Conservation (phyloP, 2,329 filamentous ascomycete genomes). For the Microdochium trichocladiopsis region DNA sequence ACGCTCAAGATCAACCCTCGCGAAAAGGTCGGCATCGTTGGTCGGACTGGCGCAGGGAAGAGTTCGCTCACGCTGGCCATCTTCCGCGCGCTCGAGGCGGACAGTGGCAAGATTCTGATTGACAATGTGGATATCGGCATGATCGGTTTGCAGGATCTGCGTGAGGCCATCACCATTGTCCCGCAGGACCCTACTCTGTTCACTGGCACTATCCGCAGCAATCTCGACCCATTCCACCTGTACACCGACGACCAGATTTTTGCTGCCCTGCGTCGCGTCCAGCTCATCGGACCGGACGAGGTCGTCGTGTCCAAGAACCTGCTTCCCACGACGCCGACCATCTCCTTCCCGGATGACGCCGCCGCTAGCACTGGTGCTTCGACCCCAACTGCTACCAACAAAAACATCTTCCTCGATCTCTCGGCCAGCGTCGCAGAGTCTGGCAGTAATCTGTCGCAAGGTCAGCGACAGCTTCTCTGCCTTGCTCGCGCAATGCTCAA, state of each 20-base stretch:
- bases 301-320: constrained; percentile 1
- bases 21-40: constrained; percentile 95
- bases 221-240: constrained; percentile 84
- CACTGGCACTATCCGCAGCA: constrained; percentile 83
- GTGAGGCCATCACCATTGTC: constrained; percentile 93
- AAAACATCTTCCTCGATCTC: constrained; percentile 89
- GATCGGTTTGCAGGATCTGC: constrained; percentile 89
- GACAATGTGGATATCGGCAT: constrained; percentile 84
- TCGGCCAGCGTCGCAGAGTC: constrained; percentile 80
- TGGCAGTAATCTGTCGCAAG: constrained; percentile 89
- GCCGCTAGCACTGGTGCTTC: constrained; percentile 13
- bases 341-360: constrained; percentile 19
- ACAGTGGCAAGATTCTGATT: constrained; percentile 81
- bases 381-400: constrained; percentile 60
- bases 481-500: constrained; percentile 90
- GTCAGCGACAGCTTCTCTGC: constrained; percentile 90
- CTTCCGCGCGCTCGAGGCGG: constrained; percentile 89
- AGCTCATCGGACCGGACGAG: constrained; percentile 66
- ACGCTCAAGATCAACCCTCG: constrained; percentile 78
- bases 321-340: constrained; percentile 9
- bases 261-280: constrained; percentile 76
- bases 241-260: constrained; percentile 92
- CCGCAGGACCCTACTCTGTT: constrained; percentile 96
- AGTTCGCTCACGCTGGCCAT: constrained; percentile 89
- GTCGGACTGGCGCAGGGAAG: constrained; percentile 92